phyloP scores from a whole-genome alignment of 1,139 yeast genomes.

The Sugiyamaella novakii region DNA sequence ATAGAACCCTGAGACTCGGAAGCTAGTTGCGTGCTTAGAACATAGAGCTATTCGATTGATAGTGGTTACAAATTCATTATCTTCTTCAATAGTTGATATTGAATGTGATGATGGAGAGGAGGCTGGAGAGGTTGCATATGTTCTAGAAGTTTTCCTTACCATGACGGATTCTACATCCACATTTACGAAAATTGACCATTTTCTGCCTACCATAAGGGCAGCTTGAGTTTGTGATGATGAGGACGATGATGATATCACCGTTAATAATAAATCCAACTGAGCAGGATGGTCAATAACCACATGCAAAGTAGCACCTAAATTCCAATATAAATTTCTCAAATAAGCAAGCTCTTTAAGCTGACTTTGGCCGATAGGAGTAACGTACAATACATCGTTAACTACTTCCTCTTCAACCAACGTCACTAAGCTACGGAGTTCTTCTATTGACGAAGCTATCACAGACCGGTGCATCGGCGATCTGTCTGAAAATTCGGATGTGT shows the following conservation, averaged over 20 bases:
- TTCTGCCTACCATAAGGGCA: not conserved
- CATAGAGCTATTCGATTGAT: slow-evolving; percentile 40
- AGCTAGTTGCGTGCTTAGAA: slow-evolving; percentile 44
- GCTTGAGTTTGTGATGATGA: slow-evolving; percentile 24
- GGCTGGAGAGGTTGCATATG: not conserved
- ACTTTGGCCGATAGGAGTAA: slow-evolving; percentile 62
- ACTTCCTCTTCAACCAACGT: slow-evolving; percentile 47
- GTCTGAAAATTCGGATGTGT: slow-evolving; percentile 44
- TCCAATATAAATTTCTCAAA: slow-evolving; percentile 35
- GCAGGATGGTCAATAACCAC: slow-evolving; percentile 61
- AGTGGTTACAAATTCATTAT: slow-evolving; percentile 36
- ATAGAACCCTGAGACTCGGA: slow-evolving; percentile 60
- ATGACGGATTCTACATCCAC: slow-evolving; percentile 28
- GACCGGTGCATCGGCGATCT: slow-evolving; percentile 27
- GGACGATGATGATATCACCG: slow-evolving; percentile 29
- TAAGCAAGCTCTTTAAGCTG: slow-evolving; percentile 53
- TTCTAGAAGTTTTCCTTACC: not conserved
- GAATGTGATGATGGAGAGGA: not conserved
- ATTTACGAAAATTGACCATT: slow-evolving; percentile 37
- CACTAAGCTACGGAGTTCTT: slow-evolving; percentile 61
- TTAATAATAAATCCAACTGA: slow-evolving; percentile 54
- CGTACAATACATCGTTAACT: slow-evolving; percentile 60
- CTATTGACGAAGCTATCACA: slow-evolving; percentile 66
- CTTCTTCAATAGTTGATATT: too few relatives aligned
- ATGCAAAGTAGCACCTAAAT: slow-evolving; percentile 44